A percentile compares a stretch with the other conserved stretches of the same genome.
Evolutionary conservation across 345 rosid species (phyloP).

Genomic region (Syzygium grande): DNA sequence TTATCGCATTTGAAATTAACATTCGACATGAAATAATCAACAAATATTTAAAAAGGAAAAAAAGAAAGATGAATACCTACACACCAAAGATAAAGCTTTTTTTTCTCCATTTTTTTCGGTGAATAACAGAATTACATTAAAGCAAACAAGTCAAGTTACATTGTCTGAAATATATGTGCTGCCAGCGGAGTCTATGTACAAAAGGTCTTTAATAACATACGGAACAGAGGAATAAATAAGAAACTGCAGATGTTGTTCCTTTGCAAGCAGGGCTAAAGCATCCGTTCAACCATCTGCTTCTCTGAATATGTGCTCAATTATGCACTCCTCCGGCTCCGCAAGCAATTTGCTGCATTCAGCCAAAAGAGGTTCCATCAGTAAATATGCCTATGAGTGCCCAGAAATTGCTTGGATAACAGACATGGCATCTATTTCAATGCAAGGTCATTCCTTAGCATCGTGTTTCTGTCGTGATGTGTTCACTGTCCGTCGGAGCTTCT

Average conservation of each 20-base stretch:
- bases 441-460: not conserved
- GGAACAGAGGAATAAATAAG: not conserved
- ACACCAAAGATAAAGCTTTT: too few relatives aligned
- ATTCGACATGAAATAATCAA: not conserved
- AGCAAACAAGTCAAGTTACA: not conserved
- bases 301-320: too few relatives aligned
- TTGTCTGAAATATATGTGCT: not conserved
- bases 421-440: not conserved
- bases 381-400: too few relatives aligned
- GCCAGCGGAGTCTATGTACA: not conserved
- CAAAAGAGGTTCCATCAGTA: too few relatives aligned
- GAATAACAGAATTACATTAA: too few relatives aligned
- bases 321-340: too few relatives aligned
- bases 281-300: not conserved
- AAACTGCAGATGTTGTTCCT: not conserved
- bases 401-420: not conserved
- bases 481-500: not conserved
- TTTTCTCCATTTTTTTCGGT: not conserved
- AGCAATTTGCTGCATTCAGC: too few relatives aligned
- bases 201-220: not conserved
- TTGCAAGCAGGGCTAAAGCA: not conserved
- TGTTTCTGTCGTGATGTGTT: not conserved
- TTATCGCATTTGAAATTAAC: not conserved
- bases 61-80: not conserved
- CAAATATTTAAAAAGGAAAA: too few relatives aligned